Evolutionary conservation across 2,329 filamentous ascomycete species (phyloP).

Genomic region (Thielaviopsis ethacetica): DNA sequence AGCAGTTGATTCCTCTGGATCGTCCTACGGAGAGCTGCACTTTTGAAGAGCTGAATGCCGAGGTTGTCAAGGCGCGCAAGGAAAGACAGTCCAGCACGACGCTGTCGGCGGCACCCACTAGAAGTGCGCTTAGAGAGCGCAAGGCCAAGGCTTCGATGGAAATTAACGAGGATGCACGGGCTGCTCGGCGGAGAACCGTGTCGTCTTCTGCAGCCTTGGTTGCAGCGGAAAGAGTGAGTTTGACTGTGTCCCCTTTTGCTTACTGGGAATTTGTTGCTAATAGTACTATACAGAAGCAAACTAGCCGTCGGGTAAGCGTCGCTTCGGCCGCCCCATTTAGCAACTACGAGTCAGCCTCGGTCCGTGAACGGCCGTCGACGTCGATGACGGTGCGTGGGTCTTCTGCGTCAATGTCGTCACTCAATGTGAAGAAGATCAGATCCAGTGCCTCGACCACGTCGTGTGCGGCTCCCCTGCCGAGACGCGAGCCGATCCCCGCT

Average conservation of each 20-base stretch:
- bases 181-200: slow-evolving; percentile 45
- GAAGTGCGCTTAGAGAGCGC: slow-evolving; percentile 59
- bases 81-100: slow-evolving; percentile 42
- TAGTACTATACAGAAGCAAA: neutral
- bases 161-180: slow-evolving; percentile 26
- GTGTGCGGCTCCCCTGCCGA: neutral
- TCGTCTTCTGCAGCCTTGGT: slow-evolving; percentile 17
- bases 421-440: slow-evolving; percentile 10
- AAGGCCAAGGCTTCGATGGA: slow-evolving; percentile 41
- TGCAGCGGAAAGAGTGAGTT: slow-evolving; percentile 24
- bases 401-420: neutral
- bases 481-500: neutral
- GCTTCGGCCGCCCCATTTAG: slow-evolving; percentile 22
- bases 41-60: slow-evolving; percentile 60
- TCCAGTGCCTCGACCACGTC: slow-evolving; percentile 4
- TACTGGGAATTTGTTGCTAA: neutral
- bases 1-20: slow-evolving; percentile 60
- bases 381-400: slow-evolving; percentile 1
- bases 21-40: slow-evolving; percentile 62
- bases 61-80: slow-evolving; percentile 43
- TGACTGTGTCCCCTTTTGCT: neutral
- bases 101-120: slow-evolving; percentile 21
- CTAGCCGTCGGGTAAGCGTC: slow-evolving; percentile 31
- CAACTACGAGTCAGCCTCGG: neutral
- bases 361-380: neutral